Base-by-base conservation (phyloP, 257 asterid genomes). In the Solanum phureja region DNA sequence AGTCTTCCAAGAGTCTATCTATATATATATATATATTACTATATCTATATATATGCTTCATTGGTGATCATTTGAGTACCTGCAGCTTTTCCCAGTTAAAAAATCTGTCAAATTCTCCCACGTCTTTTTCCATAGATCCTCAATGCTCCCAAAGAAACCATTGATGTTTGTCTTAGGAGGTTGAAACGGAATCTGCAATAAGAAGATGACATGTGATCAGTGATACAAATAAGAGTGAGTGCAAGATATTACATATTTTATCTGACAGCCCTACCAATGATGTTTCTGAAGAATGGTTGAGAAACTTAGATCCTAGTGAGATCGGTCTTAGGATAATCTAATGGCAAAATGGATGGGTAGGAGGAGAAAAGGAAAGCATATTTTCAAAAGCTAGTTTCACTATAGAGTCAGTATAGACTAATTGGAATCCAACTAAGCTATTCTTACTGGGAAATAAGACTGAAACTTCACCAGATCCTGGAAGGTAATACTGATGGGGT, bases 41-140 rank as follows among this genome's bases (percentile, higher is more conserved):
- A 81, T 79, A 29, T 46, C 11, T 46, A 44, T 81, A 82, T 56
- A 16, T 82, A 49, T 82, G 66, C 40, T 16, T 49, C 44, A 49
- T 49, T 18, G 69, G 37, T 3, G 69, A 82, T 46, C 38, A 18
- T 31, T 29, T 82, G 29, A 46, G 83, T 93, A 95, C 99, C 98
- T 96, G 98, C 99, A 97, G 81, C 89, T 95, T 91, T 88, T 93
- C 86, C 99, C 99, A 38, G 98, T 93, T 85, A 94, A 19, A 88
- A 97, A 93, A 89, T 93, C 95, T 79, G 90, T 86, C 71, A 94
- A 82, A 91, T 88, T 90, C 76, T 71, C 88, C 99, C 96, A 94
- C 34, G 95, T 77, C 62, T 71, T 92, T 87, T 92, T 90, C 99
- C 98, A 97, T 64, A 94, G 49, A 85, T 92, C 94, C 94, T 94